phyloP scores from a whole-genome alignment of 202 grass and related monocot genomes.

The Musa balbisiana region DNA sequence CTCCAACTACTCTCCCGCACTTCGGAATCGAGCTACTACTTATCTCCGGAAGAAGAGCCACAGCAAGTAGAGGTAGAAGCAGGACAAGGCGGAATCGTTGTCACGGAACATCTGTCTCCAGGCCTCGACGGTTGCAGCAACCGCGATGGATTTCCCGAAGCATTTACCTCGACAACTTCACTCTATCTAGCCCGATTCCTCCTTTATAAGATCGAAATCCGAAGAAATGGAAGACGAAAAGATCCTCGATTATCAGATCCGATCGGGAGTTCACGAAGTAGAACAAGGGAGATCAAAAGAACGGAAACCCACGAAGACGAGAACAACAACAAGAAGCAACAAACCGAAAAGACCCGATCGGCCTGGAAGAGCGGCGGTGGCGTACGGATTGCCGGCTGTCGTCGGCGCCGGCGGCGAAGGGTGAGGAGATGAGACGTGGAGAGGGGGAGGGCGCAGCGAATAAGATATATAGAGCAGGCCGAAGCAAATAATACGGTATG shows the following conservation, averaged over 20 bases:
- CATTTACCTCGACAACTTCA: no score
- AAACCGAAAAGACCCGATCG: background rate
- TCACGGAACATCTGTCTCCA: background rate
- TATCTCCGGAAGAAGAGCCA: slow-evolving; percentile 19
- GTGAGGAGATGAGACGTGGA: background rate
- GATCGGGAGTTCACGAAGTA: no score
- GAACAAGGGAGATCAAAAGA: no score
- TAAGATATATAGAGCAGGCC: background rate
- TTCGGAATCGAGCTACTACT: background rate
- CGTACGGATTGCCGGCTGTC: background rate
- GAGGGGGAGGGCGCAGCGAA: background rate
- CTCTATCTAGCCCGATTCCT: no score
- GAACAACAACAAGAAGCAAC: background rate
- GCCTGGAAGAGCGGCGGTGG: background rate
- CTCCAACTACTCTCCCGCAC: background rate
- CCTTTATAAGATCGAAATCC: no score
- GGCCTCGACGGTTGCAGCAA: no score
- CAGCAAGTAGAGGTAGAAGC: slow-evolving; percentile 25
- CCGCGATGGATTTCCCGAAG: no score
- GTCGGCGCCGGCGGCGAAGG: background rate
- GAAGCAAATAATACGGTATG: background rate
- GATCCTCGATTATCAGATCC: no score
- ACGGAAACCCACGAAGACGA: background rate
- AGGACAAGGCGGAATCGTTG: slow-evolving; percentile 21
- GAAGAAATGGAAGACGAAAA: no score